phyloP scores from a whole-genome alignment of 352 stramenopile genomes.

The Phytophthora cactorum region DNA sequence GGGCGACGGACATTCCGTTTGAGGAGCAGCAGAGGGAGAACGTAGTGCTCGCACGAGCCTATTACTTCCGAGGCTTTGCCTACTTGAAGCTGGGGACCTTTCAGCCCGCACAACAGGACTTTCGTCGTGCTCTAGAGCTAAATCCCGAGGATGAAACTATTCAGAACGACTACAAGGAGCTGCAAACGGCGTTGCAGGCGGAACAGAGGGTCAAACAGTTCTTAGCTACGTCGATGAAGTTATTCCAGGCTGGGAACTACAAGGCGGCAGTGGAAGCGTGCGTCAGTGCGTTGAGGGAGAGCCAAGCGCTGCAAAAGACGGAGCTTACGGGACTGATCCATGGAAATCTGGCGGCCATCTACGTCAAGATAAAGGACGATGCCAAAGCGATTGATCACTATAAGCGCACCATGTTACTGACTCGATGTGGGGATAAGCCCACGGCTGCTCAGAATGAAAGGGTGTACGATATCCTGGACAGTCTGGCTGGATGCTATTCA shows the following conservation, averaged over 20 bases:
- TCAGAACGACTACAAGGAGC: slow-evolving; percentile 58
- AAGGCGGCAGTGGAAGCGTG: slow-evolving; percentile 58
- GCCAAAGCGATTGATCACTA: slow-evolving; percentile 70
- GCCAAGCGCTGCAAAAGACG: slow-evolving; percentile 57
- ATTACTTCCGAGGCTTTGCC: slow-evolving; percentile 73
- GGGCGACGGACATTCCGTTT: slow-evolving; percentile 11
- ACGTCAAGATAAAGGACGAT: slow-evolving; percentile 60
- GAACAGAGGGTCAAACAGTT: slow-evolving; percentile 64
- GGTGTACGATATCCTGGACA: slow-evolving; percentile 66
- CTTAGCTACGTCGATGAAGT: slow-evolving; percentile 56
- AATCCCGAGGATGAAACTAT: slow-evolving; percentile 59
- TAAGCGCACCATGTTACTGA: slow-evolving; percentile 53
- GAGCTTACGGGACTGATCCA: slow-evolving; percentile 75
- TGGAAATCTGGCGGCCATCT: slow-evolving; percentile 66
- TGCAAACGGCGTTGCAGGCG: slow-evolving; percentile 48
- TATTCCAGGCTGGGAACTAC: slow-evolving; percentile 68
- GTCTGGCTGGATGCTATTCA: slow-evolving; percentile 58
- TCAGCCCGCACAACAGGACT: slow-evolving; percentile 50
- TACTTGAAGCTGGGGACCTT: slow-evolving; percentile 53
- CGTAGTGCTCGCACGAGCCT: slow-evolving; percentile 51
- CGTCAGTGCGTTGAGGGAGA: slow-evolving; percentile 51
- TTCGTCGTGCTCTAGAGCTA: slow-evolving; percentile 54
- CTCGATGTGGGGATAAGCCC: slow-evolving; percentile 34
- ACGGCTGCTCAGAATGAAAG: slow-evolving; percentile 51
- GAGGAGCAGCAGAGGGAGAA: slow-evolving; percentile 24